Conservation (phyloP, 495 filamentous ascomycete genomes). For the Neurospora sp. region DNA sequence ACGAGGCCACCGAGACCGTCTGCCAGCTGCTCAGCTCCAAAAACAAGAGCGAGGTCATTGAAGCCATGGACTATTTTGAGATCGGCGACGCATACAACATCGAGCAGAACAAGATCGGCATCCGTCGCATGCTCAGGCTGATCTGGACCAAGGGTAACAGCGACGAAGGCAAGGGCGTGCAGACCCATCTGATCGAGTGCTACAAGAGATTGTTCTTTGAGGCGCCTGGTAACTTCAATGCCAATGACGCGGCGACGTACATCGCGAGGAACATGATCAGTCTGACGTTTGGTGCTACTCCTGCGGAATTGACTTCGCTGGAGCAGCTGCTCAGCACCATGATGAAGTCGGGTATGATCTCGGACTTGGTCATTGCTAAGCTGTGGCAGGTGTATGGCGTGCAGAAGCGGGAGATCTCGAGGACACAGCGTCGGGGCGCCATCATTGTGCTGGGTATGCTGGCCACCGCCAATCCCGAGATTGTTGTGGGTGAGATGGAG, state of each 20-base stretch:
- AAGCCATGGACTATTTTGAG: conserved; percentile 98
- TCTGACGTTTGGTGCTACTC: conserved; percentile 87
- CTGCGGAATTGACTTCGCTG: conserved; percentile 87
- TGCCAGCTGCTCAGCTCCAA: conserved; percentile 82
- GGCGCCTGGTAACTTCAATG: conserved; percentile 73
- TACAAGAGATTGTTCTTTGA: conserved; percentile 95
- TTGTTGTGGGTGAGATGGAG: conserved; percentile 88
- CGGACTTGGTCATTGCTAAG: conserved; percentile 78
- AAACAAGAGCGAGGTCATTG: conserved; percentile 96
- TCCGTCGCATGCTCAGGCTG: conserved; percentile 84
- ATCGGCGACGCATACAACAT: conserved; percentile 91
- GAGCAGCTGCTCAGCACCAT: conserved; percentile 93
- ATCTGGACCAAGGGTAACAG: conserved; percentile 99
- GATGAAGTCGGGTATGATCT: conserved; percentile 87
- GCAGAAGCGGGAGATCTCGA: conserved; percentile 85
- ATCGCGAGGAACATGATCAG: conserved; percentile 98
- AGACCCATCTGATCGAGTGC: conserved; percentile 92
- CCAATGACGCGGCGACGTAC: conserved; percentile 90
- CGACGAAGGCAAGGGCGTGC: conserved; percentile 97
- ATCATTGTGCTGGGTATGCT: conserved; percentile 98
- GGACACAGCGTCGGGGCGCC: conserved; percentile 79
- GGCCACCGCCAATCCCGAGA: conserved; percentile 81
- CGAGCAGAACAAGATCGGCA: conserved; percentile 80
- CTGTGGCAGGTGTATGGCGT: conserved; percentile 97
- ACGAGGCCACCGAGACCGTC: conserved; percentile 64